These are phyloP conservation scores for Oidium heveae DNA, from an alignment of 2,329 filamentous ascomycete species.

Conservation along the genomic window DNA sequence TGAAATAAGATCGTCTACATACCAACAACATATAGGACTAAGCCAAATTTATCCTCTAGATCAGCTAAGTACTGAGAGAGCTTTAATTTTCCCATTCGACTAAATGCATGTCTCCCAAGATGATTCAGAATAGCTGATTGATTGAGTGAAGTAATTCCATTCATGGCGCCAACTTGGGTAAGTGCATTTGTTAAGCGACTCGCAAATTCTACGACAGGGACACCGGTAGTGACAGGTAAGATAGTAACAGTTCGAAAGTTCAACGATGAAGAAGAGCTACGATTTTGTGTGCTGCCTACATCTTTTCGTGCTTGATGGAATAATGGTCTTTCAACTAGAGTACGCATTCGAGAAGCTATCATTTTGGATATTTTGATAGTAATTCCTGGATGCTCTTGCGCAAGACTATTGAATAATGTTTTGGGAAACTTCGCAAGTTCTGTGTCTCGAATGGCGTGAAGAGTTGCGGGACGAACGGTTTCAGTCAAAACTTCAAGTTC, in stretches of 20 bases:
- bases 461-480: slow-evolving; percentile 63
- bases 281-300: slow-evolving; percentile 30
- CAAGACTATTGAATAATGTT: slow-evolving; percentile 89
- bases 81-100: slow-evolving; percentile 88
- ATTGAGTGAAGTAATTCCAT: slow-evolving; percentile 77
- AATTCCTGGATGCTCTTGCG: slow-evolving; percentile 89
- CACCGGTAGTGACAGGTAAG: slow-evolving; percentile 68
- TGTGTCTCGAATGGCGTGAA: slow-evolving; percentile 90
- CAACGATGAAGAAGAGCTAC: slow-evolving; percentile 57
- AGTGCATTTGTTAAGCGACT: slow-evolving; percentile 68
- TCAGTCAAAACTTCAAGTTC: slow-evolving; percentile 95
- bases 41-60: slow-evolving; percentile 85
- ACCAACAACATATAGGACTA: slow-evolving; percentile 82
- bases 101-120: slow-evolving; percentile 86
- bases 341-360: slow-evolving; percentile 82
- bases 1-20: slow-evolving; percentile 14
- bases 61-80: slow-evolving; percentile 90
- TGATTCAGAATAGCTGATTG: slow-evolving; percentile 88
- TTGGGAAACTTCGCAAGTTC: slow-evolving; percentile 91
- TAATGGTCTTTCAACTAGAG: slow-evolving; percentile 59
- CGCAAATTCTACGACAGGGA: slow-evolving; percentile 90
- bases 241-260: slow-evolving; percentile 86
- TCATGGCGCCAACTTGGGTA: slow-evolving; percentile 66
- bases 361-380: slow-evolving; percentile 99
- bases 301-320: slow-evolving; percentile 39